Evolutionary conservation across 441 rosid genomes (phyloP).

Genomic region (Manihot esculenta): DNA sequence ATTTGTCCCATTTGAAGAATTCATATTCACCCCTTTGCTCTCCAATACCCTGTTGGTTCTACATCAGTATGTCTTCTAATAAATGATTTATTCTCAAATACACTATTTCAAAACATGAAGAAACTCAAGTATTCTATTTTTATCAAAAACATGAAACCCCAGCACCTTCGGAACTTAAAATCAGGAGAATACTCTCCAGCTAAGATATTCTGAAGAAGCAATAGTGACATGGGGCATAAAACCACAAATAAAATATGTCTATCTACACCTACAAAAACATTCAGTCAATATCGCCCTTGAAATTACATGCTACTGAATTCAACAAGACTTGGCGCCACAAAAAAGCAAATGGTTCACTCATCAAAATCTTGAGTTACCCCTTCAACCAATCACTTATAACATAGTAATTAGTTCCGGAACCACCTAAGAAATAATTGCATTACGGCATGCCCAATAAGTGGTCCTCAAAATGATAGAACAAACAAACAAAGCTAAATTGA

Average conservation of each 20-base stretch:
- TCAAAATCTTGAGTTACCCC: not conserved
- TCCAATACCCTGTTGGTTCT: too few relatives aligned
- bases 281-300: not conserved
- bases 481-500: conserved; percentile 2
- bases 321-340: not conserved
- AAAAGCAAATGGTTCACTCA: not conserved
- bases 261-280: not conserved
- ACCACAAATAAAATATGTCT: not conserved
- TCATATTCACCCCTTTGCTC: too few relatives aligned
- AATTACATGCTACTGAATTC: not conserved
- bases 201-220: not conserved
- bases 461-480: not conserved
- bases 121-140: not conserved
- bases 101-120: not conserved
- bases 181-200: not conserved
- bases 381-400: not conserved
- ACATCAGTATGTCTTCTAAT: not conserved
- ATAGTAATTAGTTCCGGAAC: not conserved
- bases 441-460: not conserved
- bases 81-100: not conserved
- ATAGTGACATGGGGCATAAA: not conserved
- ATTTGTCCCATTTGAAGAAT: too few relatives aligned
- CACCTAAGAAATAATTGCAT: not conserved
- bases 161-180: not conserved
- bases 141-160: not conserved